These are phyloP conservation scores for Cajanus cajan DNA, from an alignment of 306 rosid genomes.

Conservation along the genomic window DNA sequence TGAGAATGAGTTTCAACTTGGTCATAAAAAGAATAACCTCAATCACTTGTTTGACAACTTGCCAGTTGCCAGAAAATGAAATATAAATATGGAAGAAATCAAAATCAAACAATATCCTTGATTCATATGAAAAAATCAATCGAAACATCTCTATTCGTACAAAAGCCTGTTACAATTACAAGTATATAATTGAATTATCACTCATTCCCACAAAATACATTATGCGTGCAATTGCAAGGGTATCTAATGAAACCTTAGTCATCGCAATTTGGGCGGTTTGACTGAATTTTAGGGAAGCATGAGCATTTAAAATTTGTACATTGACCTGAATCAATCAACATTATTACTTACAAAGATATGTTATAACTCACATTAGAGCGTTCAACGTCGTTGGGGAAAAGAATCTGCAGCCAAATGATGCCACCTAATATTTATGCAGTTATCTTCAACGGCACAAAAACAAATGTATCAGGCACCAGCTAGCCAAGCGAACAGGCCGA, in stretches of 20 bases:
- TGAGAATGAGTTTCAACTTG: neutral
- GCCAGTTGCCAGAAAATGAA: neutral
- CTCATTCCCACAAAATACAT: slow-evolving; percentile 25
- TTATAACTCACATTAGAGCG: slow-evolving; percentile 1
- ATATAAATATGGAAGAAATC: neutral
- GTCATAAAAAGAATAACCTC: neutral
- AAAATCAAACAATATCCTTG: slow-evolving; percentile 2
- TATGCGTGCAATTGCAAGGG: neutral
- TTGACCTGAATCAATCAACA: slow-evolving; percentile 12
- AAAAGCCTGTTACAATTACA: slow-evolving; percentile 32
- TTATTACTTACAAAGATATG: slow-evolving; percentile 18
- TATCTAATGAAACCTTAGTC: neutral
- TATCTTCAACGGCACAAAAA: slow-evolving; percentile 25
- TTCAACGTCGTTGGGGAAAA: slow-evolving; percentile 19
- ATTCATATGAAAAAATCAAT: neutral
- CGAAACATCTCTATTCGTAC: slow-evolving; percentile 17
- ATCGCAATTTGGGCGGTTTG: slow-evolving; percentile 6
- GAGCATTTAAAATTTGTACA: slow-evolving; percentile 26
- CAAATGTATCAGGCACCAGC: slow-evolving; percentile 14
- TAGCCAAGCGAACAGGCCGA: slow-evolving; percentile 23
- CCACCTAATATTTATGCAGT: slow-evolving; percentile 20
- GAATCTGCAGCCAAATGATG: slow-evolving; percentile 27
- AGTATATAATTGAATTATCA: neutral
- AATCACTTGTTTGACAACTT: neutral
- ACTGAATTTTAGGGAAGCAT: slow-evolving; percentile 4